Evolutionary conservation across 495 filamentous ascomycete genomes (phyloP), one percentile per base, ranked within the genome.

Genomic region (Cenococcum geophilum): DNA sequence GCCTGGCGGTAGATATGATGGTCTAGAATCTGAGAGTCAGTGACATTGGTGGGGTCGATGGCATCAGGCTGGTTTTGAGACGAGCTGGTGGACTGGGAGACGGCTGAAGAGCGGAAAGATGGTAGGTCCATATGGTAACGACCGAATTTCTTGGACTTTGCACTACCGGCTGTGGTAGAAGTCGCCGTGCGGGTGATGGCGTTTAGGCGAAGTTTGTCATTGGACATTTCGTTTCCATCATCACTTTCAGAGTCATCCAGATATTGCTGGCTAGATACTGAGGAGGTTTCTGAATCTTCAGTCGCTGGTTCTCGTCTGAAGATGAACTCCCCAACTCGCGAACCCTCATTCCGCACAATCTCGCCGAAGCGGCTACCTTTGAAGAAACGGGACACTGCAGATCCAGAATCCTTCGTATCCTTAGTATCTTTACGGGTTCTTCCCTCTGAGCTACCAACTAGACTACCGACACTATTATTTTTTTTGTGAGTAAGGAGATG

Each of bases 1-100:
- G 76, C 71, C 61, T 79, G 77, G 5, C 70, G 70, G 16, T 65
- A 58, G 36, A 78, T 76, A 47, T 63, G 76, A 61, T 77, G 69
- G 23, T 71, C 68, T 14, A 40, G 27, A 20, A 60, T 20, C 23
- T 60, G 37, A 9, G 66, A 62, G 27, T 65, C 62, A 5, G 62
- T 51, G 4, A 25, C 45, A 43, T 58, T 49, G 16, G 11, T 55
- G 3, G 23, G n/a, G n/a, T 66, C 60, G 16, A 55, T 37, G 9
- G 59, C 50, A 36, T 42, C 20, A 35, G 40, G 2, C 18, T 47
- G 20, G 35, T 64, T 49, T 1, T 52, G 49, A 25, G 21, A 23
- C 10, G 49, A 32, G n/a, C n/a, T 1, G 8, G 34, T 36, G 8
- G 14, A 2, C 49, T 53, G 49, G 8, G 49, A 25, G 22, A 23